Percentiles rank a stretch among this genome's conserved stretches.
Conservation (phyloP, 805 yeast species). For the Yamadazyma sp. region DNA sequence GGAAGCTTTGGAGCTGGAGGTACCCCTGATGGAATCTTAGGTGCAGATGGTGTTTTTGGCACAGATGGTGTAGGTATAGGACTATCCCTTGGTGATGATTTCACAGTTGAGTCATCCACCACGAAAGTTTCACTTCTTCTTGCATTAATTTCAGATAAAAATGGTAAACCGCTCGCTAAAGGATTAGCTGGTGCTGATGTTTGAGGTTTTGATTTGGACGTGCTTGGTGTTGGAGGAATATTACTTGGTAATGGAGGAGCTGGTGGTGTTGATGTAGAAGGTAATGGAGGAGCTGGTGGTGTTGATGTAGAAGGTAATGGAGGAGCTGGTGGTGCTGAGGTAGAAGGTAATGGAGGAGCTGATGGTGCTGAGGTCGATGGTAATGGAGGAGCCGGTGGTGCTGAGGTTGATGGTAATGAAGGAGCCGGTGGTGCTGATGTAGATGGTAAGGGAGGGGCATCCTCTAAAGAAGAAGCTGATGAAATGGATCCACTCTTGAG, state of each 20-base stretch:
- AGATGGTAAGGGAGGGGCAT: constrained; percentile 1
- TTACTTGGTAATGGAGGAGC: constrained; percentile 14
- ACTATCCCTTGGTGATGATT: constrained; percentile 12
- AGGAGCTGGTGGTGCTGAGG: constrained; percentile 16
- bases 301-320: constrained; percentile 14
- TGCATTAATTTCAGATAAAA: constrained; percentile 55
- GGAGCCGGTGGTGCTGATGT: constrained; percentile 13
- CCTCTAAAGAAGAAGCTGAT: constrained; percentile 17
- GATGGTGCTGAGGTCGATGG: constrained; percentile 11
- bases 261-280: constrained; percentile 16
- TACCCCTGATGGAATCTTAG: constrained; percentile 8
- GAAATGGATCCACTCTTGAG: constrained; percentile 21
- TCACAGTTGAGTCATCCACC: constrained; percentile 30
- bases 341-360: constrained; percentile 15
- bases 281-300: constrained; percentile 11
- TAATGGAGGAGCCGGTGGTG: constrained; percentile 14
- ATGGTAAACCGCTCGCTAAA: constrained; percentile 42
- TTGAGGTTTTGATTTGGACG: constrained; percentile 15
- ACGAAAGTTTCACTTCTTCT: constrained; percentile 52
- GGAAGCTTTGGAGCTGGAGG: constrained; percentile 14
- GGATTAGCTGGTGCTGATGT: constrained; percentile 12
- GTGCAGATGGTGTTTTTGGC: constrained; percentile 19
- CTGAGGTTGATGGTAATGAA: constrained; percentile 13
- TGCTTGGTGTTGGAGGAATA: constrained; percentile 16
- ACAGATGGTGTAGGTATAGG: constrained; percentile 13